Percentiles rank a stretch among this genome's conserved stretches.
Evolutionary conservation across 1,139 yeast species (phyloP).

Genomic region (Geotrichum cucujoidarum): DNA sequence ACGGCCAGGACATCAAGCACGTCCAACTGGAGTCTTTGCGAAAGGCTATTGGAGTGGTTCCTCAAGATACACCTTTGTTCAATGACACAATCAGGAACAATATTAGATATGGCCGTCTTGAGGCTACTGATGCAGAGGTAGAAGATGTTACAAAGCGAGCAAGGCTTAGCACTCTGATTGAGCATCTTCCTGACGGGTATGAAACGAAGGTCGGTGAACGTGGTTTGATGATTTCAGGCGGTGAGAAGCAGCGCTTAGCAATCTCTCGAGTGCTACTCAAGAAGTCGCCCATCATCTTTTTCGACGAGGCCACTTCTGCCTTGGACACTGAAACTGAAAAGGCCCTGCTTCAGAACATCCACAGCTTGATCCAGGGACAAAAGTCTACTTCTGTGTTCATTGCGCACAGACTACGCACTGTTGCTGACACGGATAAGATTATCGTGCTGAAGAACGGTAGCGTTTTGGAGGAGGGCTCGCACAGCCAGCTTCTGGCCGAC

Average conservation of each 20-base stretch:
- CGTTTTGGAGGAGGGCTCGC: conserved; percentile 87
- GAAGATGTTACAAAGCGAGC: conserved; percentile 60
- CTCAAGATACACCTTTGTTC: conserved; percentile 95
- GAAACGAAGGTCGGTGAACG: conserved; percentile 95
- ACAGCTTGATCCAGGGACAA: conserved; percentile 52
- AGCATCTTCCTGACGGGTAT: conserved; percentile 75
- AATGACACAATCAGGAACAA: conserved; percentile 87
- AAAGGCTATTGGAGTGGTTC: conserved; percentile 79
- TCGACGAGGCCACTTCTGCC: conserved; percentile 97
- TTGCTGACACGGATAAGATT: conserved; percentile 91
- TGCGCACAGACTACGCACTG: conserved; percentile 90
- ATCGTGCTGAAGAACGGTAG: conserved; percentile 75
- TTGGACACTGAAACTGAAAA: conserved; percentile 96
- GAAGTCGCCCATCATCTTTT: conserved; percentile 82
- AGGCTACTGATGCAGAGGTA: conserved; percentile 72
- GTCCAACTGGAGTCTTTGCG: conserved; percentile 75
- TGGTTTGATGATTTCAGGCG: conserved; percentile 98
- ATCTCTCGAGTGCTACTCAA: conserved; percentile 83
- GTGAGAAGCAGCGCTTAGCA: conserved; percentile 94
- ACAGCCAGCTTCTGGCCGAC: conserved; percentile 51
- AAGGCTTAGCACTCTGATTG: conserved; percentile 57
- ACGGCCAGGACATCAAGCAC: conserved; percentile 81
- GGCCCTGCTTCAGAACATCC: conserved; percentile 66
- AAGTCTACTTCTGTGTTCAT: conserved; percentile 76
- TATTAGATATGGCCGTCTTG: conserved; percentile 76